Evolutionary conservation across 2,329 filamentous ascomycete genomes (phyloP).

Genomic region (Arthrinium puccinioides): DNA sequence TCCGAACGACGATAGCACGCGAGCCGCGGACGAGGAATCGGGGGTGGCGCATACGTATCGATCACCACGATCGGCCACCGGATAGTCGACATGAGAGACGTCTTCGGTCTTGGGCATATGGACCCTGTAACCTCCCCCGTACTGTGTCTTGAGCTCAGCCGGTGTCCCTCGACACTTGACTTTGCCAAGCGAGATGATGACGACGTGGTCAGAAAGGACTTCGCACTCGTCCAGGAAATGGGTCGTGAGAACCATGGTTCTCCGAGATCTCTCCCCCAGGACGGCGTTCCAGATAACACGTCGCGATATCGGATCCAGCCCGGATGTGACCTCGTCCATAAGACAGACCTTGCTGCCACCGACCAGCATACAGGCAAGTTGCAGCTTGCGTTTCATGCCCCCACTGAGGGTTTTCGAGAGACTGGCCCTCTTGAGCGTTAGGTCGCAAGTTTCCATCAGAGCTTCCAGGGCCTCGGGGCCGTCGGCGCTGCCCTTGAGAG

Average conservation of each 20-base stretch:
- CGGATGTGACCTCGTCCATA: conserved; percentile 68
- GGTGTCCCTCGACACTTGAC: conserved; percentile 21
- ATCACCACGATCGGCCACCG: conserved; percentile 28
- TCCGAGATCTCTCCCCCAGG: conserved; percentile 15
- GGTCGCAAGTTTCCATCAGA: conserved; percentile 56
- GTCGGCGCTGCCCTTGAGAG: conserved; percentile 49
- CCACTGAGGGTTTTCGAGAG: conserved; percentile 60
- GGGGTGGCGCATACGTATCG: conserved; percentile 49
- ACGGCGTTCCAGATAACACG: conserved; percentile 21
- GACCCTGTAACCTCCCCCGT: conserved; percentile 21
- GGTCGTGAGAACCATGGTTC: conserved; percentile 18
- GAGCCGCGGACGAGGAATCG: conserved; percentile 45
- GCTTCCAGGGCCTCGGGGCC: conserved; percentile 37
- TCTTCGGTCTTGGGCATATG: conserved; percentile 17
- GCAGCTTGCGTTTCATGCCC: conserved; percentile 70
- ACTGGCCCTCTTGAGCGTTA: conserved; percentile 55
- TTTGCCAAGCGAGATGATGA: conserved; percentile 18
- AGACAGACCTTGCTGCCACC: conserved; percentile 67
- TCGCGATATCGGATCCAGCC: conserved; percentile 64
- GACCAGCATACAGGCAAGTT: conserved; percentile 73
- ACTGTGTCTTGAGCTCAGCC: conserved; percentile 19
- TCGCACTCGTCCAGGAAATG: conserved; percentile 22
- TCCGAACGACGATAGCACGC: conserved; percentile 47
- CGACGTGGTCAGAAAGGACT: conserved; percentile 17
- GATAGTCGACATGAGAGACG: conserved; percentile 11